A percentile compares a stretch with the other conserved stretches of the same genome.
Evolutionary conservation across 2,329 filamentous ascomycete genomes (phyloP).

Genomic region (Rasamsonia emersonii): DNA sequence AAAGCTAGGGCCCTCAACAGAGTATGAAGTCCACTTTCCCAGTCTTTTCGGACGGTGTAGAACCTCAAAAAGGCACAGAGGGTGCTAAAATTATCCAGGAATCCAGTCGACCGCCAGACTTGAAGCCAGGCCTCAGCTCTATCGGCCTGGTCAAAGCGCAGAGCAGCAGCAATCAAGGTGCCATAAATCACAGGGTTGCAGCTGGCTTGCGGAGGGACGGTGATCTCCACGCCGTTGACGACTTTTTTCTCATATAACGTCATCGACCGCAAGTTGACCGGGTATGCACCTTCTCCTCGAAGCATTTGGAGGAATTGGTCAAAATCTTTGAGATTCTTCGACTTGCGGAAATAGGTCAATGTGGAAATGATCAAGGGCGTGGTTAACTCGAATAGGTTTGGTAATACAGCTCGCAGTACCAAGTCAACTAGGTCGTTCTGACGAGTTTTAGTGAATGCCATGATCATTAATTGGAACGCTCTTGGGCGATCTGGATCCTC

Average conservation of each 20-base stretch:
- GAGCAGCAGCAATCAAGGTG: conserved; percentile 26
- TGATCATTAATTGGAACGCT: conserved; percentile 25
- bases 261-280: conserved; percentile 23
- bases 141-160: conserved; percentile 34
- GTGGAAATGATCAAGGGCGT: conserved; percentile 28
- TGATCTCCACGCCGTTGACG: conserved; percentile 29
- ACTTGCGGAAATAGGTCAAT: conserved; percentile 30
- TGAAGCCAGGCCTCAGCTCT: conserved; percentile 34
- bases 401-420: conserved; percentile 29
- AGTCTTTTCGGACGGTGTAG: conserved; percentile 27
- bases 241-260: conserved; percentile 17
- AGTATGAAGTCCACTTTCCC: conserved; percentile 25
- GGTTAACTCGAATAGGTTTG: conserved; percentile 28
- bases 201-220: conserved; percentile 25
- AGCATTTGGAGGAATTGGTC: conserved; percentile 31
- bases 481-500: conserved; percentile 28
- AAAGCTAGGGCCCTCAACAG: conserved; percentile 27
- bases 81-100: conserved; percentile 28
- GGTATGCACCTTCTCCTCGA: conserved; percentile 23
- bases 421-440: conserved; percentile 33
- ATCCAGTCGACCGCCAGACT: conserved; percentile 25
- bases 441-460: conserved; percentile 28
- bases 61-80: conserved; percentile 30
- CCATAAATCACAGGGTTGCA: conserved; percentile 26
- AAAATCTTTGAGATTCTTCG: conserved; percentile 33